phyloP scores from a whole-genome alignment of 768 basidiomycete genomes.

The Lactarius sanguifluus region DNA sequence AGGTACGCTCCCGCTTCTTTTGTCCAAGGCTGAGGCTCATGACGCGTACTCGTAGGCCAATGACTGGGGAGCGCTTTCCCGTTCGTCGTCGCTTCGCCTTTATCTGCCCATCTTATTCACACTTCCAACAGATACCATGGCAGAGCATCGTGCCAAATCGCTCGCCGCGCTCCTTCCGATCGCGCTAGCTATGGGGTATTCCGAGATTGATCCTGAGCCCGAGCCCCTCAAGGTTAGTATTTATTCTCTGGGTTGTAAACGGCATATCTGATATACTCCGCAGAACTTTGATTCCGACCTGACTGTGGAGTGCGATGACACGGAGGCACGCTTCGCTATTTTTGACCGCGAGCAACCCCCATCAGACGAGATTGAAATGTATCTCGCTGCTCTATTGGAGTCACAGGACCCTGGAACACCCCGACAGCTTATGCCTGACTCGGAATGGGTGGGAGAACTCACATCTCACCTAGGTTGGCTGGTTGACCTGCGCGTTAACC shows the following conservation, averaged over 20 bases:
- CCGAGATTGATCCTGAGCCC: conserved; percentile 45
- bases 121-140: conserved; percentile 45
- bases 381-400: conserved; percentile 31
- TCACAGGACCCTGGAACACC: conserved; percentile 36
- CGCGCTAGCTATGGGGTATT: conserved; percentile 49
- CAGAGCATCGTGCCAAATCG: conserved; percentile 43
- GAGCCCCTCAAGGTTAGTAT: conserved; percentile 52
- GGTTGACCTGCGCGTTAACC: conserved; percentile 45
- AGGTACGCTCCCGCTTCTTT: neutral
- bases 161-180: conserved; percentile 44
- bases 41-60: conserved; percentile 43
- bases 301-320: conserved; percentile 41
- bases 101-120: neutral
- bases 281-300: conserved; percentile 56
- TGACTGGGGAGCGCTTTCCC: conserved; percentile 66
- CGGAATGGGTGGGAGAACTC: conserved; percentile 44
- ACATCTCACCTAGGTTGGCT: conserved; percentile 40
- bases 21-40: no score
- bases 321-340: conserved; percentile 38
- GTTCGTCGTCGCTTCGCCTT: conserved; percentile 39
- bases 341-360: conserved; percentile 27
- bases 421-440: conserved; percentile 42
- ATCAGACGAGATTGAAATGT: conserved; percentile 32
- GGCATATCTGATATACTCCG: neutral
- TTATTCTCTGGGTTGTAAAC: no score